Conservation (phyloP, 805 yeast species). For the Metschnikowia cubensis region DNA sequence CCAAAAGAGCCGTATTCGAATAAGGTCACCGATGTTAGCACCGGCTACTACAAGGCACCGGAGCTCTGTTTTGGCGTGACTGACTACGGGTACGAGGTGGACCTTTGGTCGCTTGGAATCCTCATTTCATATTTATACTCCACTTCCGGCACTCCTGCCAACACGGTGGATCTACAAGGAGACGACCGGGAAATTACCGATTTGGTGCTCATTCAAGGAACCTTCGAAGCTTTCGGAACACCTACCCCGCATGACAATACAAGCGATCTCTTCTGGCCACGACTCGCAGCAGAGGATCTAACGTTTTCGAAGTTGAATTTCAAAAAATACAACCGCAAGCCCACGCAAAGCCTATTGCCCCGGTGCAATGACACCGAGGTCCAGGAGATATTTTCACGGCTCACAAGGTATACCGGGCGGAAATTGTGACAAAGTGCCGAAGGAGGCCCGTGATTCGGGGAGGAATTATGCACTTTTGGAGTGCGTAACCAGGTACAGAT, state of each 20-base stretch:
- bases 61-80: constrained; percentile 62
- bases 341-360: constrained; percentile 31
- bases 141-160: constrained; percentile 24
- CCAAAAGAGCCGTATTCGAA: constrained; percentile 39
- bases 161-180: constrained; percentile 17
- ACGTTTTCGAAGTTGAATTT: constrained; percentile 30
- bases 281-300: constrained; percentile 27
- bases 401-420: constrained; percentile 12
- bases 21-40: constrained; percentile 56
- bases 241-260: constrained; percentile 36
- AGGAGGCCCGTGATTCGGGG: not conserved
- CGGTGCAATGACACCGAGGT: constrained; percentile 20
- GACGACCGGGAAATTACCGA: constrained; percentile 35
- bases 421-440: not conserved
- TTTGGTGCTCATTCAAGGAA: constrained; percentile 50
- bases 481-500: not conserved
- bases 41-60: constrained; percentile 69
- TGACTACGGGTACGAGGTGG: constrained; percentile 53
- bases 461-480: not conserved
- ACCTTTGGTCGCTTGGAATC: constrained; percentile 72
- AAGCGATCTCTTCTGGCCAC: constrained; percentile 31
- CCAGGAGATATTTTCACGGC: constrained; percentile 7
- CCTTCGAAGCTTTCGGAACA: constrained; percentile 59
- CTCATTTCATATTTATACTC: constrained; percentile 51
- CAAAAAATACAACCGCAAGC: constrained; percentile 11